These are phyloP conservation scores for Starmerella geochares DNA, from an alignment of 805 yeast genomes.

Conservation along the genomic window DNA sequence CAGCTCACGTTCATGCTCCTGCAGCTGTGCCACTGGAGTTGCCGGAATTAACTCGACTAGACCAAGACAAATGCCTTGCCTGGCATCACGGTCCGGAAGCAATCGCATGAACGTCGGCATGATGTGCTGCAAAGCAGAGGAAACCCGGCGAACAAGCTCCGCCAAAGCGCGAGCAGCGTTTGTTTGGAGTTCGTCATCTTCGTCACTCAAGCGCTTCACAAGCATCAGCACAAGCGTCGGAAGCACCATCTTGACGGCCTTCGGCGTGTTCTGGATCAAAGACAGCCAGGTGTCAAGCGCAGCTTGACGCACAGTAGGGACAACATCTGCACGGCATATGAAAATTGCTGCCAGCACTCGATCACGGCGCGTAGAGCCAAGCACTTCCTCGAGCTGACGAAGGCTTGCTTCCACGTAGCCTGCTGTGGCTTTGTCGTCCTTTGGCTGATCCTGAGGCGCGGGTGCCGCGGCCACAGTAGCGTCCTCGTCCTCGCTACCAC, in stretches of 20 bases:
- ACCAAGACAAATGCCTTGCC: conserved; percentile 95
- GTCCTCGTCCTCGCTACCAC: conserved; percentile 30
- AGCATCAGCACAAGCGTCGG: conserved; percentile 73
- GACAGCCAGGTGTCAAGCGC: conserved; percentile 96
- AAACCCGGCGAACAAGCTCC: conserved; percentile 85
- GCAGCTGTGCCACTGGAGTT: conserved; percentile 44
- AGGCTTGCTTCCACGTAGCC: conserved; percentile 17
- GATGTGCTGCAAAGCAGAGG: conserved; percentile 70
- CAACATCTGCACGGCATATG: conserved; percentile 85
- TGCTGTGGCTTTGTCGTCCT: conserved; percentile 31
- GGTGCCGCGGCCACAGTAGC: not conserved
- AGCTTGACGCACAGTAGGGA: conserved; percentile 77
- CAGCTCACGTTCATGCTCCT: conserved; percentile 55
- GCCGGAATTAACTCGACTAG: conserved; percentile 74
- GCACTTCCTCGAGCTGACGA: conserved; percentile 42
- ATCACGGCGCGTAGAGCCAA: conserved; percentile 84
- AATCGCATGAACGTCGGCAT: conserved; percentile 68
- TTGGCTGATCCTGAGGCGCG: conserved; percentile 1
- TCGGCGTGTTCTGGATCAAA: conserved; percentile 88
- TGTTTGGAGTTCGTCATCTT: conserved; percentile 64
- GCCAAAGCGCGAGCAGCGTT: conserved; percentile 92
- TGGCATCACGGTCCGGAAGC: conserved; percentile 67
- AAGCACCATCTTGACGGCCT: conserved; percentile 81
- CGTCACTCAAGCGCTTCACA: conserved; percentile 72
- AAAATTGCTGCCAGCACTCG: conserved; percentile 75